phyloP scores from a whole-genome alignment of 495 filamentous ascomycete species.

The Neurospora tetrasperma region DNA sequence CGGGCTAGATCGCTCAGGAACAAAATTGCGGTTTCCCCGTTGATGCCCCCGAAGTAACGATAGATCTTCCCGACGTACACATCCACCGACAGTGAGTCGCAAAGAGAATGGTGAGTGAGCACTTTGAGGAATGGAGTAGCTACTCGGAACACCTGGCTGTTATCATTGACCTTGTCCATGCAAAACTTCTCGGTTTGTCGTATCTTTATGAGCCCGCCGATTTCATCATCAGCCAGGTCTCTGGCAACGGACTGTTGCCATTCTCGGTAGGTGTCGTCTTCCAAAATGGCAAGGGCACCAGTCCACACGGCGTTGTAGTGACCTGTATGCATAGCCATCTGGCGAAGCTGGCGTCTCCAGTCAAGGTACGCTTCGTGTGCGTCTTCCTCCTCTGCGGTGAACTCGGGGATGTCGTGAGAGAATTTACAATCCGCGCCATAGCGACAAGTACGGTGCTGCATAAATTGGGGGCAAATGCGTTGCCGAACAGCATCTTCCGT shows the following conservation, averaged over 20 bases:
- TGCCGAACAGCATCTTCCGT: background rate
- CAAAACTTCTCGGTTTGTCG: background rate
- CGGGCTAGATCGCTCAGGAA: background rate
- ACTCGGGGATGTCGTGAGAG: background rate
- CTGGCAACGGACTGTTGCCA: background rate
- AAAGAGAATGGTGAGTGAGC: background rate
- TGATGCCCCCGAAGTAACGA: background rate
- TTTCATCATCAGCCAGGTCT: conserved; percentile 7
- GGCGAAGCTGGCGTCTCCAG: conserved; percentile 4
- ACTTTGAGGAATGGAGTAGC: background rate
- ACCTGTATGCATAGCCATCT: background rate
- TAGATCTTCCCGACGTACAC: background rate
- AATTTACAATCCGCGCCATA: background rate
- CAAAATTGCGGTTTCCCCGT: background rate
- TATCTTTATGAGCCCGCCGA: background rate
- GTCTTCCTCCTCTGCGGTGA: background rate
- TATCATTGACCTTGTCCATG: background rate
- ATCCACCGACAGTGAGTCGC: background rate
- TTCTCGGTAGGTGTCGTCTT: background rate
- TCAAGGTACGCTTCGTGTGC: conserved; percentile 1
- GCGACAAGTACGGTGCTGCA: background rate
- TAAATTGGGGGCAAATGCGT: background rate
- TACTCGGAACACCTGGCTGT: background rate
- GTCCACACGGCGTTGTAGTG: background rate
- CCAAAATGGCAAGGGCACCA: background rate